Evolutionary conservation across 768 basidiomycete genomes (phyloP), one percentile per base, ranked within the genome.

Genomic region (Panus rudis): DNA sequence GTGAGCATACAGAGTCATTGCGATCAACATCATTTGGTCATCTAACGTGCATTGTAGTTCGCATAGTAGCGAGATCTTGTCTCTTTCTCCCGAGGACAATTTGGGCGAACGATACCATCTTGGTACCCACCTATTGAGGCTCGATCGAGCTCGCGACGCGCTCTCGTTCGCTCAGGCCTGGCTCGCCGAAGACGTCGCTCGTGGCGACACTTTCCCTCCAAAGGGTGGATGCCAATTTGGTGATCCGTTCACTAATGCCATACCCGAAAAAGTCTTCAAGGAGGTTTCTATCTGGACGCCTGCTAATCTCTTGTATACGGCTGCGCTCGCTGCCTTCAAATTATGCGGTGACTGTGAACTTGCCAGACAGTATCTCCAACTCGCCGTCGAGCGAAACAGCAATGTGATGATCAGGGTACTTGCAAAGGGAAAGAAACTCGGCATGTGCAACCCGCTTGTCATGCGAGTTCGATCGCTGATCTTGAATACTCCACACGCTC

Each of bases 51-150:
- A 8, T 23, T 44, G 5, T 30, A 28, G 19, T 22, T 27, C 31
- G 19, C 7, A 20, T 30, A 27, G n/a, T 28, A 13, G 16, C 4
- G 66, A 70, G 48, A 69, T 71, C 59, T 57, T 73, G 20, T 65
- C 69, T 5, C 62, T 72, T 10, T 69, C 69, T 44, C 63, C 66
- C 1, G 61, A 60, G 5, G 71, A 75, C 45, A 70, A 72, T 51
- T 39, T 65, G 51, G 59, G 56, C 10, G 60, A 64, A 19, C 63
- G 70, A 12, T 41, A 52, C 24, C 66, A 63, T 63, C 63, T 70
- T 6, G 63, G 63, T 2, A 60, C 69, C 2, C 41, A 67, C 11
- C 63, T 75, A 3, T 47, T 67, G 27, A 65, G 56, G 20, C 48
- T 52, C 2, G 55, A 58, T 2, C 66, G 69, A 11, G 48, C 54